Percentiles rank a stretch among this genome's conserved stretches.
Conservation (phyloP, 139 green algal species). For the Zygnema cylindricum region DNA sequence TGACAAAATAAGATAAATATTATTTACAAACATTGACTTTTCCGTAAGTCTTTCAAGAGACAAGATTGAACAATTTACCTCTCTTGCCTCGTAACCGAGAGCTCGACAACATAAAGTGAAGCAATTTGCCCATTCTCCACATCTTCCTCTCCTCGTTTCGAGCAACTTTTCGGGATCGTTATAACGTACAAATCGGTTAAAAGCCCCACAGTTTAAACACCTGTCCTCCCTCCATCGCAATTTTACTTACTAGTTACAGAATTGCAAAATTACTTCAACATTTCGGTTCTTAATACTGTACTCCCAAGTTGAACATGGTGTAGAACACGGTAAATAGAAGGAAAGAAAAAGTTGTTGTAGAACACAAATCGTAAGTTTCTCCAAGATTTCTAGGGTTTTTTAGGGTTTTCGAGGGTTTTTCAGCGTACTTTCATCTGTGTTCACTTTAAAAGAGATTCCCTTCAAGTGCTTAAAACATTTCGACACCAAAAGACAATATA, state of each 20-base stretch:
- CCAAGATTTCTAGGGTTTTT: too few species aligned
- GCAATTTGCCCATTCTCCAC: conserved; percentile 65
- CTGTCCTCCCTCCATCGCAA: neutral
- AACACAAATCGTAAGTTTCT: too few species aligned
- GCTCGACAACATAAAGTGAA: conserved; percentile 60
- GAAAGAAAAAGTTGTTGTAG: too few species aligned
- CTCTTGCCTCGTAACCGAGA: conserved; percentile 52
- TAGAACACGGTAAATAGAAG: neutral
- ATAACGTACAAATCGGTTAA: conserved; percentile 59
- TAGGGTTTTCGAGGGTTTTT: too few species aligned
- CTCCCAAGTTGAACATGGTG: conserved; percentile 9
- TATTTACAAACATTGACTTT: too few species aligned
- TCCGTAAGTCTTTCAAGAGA: too few species aligned
- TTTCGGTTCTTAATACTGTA: neutral
- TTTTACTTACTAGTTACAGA: neutral
- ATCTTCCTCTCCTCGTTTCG: conserved; percentile 58
- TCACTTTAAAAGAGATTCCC: too few species aligned
- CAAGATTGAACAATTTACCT: too few species aligned
- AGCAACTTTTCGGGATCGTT: conserved; percentile 63
- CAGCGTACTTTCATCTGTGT: too few species aligned
- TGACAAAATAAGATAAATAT: too few species aligned
- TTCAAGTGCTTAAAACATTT: too few species aligned
- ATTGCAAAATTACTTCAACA: neutral
- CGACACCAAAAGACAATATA: too few species aligned
- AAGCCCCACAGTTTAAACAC: conserved; percentile 17